phyloP scores from a whole-genome alignment of 129 eudicot species.

The Sambucus nigra region DNA sequence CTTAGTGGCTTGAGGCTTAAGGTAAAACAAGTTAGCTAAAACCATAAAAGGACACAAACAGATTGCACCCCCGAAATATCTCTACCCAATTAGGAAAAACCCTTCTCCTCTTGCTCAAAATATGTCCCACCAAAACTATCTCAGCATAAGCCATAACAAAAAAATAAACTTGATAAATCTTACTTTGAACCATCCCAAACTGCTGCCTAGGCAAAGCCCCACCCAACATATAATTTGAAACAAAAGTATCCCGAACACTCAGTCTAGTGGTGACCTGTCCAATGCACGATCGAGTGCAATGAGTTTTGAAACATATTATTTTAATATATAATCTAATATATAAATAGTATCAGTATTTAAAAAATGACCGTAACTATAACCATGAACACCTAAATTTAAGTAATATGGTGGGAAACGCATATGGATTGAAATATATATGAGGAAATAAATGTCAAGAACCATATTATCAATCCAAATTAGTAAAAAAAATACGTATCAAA shows the following conservation, averaged over 20 bases:
- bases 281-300: no score
- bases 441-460: no score
- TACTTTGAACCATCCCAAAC: constrained; percentile 74
- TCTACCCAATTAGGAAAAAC: constrained; percentile 6
- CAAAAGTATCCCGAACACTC: constrained; percentile 64
- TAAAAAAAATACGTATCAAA: no score
- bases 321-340: no score
- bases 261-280: no score
- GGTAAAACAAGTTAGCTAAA: constrained; percentile 35
- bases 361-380: no score
- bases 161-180: constrained; percentile 69
- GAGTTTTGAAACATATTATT: no score
- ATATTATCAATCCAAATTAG: no score
- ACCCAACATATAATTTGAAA: constrained; percentile 57
- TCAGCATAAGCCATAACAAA: constrained; percentile 48
- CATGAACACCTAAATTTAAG: no score
- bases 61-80: constrained; percentile 41
- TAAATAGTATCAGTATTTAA: no score
- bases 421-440: no score
- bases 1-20: constrained; percentile 84
- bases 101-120: constrained; percentile 19
- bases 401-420: no score
- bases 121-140: constrained; percentile 48
- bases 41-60: constrained; percentile 36
- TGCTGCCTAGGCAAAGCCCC: constrained; percentile 50